Percentiles rank a stretch among this genome's conserved stretches.
Evolutionary conservation across 2,329 filamentous ascomycete species (phyloP).

Genomic region (Aspergillus vadensis): DNA sequence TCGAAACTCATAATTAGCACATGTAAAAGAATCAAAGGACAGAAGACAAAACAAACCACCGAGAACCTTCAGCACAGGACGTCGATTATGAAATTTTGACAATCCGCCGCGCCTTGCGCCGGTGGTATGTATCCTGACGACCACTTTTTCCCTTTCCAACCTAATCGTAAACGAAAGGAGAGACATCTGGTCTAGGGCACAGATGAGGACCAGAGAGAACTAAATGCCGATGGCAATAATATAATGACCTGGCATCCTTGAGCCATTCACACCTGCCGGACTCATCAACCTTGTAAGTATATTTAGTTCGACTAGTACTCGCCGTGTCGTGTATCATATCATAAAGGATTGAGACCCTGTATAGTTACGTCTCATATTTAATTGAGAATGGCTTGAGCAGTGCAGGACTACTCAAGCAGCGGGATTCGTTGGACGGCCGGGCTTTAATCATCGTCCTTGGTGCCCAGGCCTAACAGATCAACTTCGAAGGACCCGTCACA

Average conservation of each 20-base stretch:
- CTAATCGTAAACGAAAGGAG: no score
- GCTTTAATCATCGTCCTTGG: conserved; percentile 5
- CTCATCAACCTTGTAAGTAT: neutral
- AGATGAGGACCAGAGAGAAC: neutral
- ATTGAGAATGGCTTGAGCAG: neutral
- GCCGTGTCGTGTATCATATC: conserved; percentile 5
- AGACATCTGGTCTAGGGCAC: neutral
- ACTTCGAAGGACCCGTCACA: conserved; percentile 19
- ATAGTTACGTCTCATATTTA: neutral
- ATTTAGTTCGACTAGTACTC: neutral
- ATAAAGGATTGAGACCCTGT: neutral
- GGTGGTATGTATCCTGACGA: no score
- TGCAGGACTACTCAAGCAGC: neutral
- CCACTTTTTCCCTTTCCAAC: no score
- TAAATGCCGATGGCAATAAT: neutral
- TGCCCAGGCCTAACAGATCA: conserved; percentile 18
- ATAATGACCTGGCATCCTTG: neutral
- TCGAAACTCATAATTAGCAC: neutral
- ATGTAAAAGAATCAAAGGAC: no score
- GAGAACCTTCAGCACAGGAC: no score
- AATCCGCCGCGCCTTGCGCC: no score
- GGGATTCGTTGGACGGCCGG: neutral
- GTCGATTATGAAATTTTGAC: no score
- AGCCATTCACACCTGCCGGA: neutral
- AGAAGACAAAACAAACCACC: no score